These are phyloP conservation scores for Penicillium lividum DNA, from an alignment of 495 filamentous ascomycete species.

Conservation along the genomic window DNA sequence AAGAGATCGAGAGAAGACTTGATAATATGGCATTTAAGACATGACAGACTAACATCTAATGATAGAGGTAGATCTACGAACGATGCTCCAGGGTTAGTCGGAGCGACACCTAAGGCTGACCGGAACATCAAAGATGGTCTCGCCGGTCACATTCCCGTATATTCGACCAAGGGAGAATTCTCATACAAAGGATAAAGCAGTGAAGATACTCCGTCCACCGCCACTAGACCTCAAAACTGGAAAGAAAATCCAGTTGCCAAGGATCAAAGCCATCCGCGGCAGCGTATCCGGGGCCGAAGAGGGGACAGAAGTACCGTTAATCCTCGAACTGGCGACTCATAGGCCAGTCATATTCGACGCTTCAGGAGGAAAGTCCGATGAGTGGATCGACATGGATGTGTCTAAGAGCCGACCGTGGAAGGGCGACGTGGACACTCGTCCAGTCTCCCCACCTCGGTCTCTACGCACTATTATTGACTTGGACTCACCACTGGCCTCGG, in stretches of 20 bases:
- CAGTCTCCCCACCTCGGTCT: conserved; percentile 15
- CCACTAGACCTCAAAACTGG: conserved; percentile 9
- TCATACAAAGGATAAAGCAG: conserved; percentile 7
- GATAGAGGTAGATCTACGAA: not conserved
- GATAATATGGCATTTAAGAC: not conserved
- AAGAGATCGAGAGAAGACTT: not conserved
- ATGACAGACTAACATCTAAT: not conserved
- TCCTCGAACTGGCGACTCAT: not conserved
- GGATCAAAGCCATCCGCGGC: conserved; percentile 9
- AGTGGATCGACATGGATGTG: conserved; percentile 8
- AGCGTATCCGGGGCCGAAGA: conserved; percentile 6
- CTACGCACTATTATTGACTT: conserved; percentile 20
- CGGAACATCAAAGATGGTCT: conserved; percentile 11
- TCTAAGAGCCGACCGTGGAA: not conserved
- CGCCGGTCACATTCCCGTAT: conserved; percentile 9
- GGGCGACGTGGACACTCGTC: not conserved
- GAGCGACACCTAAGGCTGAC: not conserved
- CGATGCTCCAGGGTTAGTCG: conserved; percentile 1
- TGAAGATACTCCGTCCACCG: conserved; percentile 8
- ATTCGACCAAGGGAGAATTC: conserved; percentile 5
- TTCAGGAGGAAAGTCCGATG: not conserved
- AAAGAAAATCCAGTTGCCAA: not conserved
- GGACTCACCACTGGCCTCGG: conserved; percentile 19
- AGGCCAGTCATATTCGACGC: not conserved
- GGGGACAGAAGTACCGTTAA: conserved; percentile 1